Conservation (phyloP, 2,329 filamentous ascomycete species). For the Alternaria arbusti region DNA sequence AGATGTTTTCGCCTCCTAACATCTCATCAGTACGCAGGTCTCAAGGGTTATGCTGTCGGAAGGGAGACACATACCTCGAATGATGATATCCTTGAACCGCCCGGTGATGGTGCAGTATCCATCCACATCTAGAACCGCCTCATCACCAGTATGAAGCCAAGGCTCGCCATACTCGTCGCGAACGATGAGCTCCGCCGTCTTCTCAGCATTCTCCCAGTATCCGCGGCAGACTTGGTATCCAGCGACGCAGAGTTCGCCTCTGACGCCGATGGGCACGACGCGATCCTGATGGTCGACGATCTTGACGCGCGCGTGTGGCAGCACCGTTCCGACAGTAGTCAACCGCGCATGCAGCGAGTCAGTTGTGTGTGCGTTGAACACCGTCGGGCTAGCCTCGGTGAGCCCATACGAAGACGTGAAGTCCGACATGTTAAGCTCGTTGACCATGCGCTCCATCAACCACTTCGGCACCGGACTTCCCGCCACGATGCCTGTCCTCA, state of each 20-base stretch:
- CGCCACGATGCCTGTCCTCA: slow-evolving; percentile 80
- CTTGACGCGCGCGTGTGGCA: slow-evolving; percentile 77
- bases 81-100: slow-evolving; percentile 81
- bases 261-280: slow-evolving; percentile 69
- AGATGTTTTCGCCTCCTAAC: slow-evolving; percentile 51
- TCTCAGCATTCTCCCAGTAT: slow-evolving; percentile 72
- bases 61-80: slow-evolving; percentile 60
- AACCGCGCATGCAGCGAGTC: slow-evolving; percentile 72
- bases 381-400: slow-evolving; percentile 79
- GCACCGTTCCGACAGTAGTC: slow-evolving; percentile 75
- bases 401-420: slow-evolving; percentile 66
- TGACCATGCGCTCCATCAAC: slow-evolving; percentile 75
- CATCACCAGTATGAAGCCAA: slow-evolving; percentile 50
- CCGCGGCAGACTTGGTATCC: slow-evolving; percentile 76
- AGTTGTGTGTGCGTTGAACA: slow-evolving; percentile 79
- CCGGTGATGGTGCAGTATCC: slow-evolving; percentile 75
- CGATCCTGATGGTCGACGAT: slow-evolving; percentile 73
- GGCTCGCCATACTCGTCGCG: slow-evolving; percentile 65
- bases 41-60: background rate
- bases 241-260: slow-evolving; percentile 77
- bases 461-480: slow-evolving; percentile 78
- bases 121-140: slow-evolving; percentile 48
- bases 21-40: background rate
- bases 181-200: slow-evolving; percentile 74
- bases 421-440: slow-evolving; percentile 75